Percentiles rank a stretch among this genome's conserved stretches.
These are phyloP conservation scores for Nakaseomyces delphensis DNA, from an alignment of 1,139 yeast genomes.

Conservation along the genomic window DNA sequence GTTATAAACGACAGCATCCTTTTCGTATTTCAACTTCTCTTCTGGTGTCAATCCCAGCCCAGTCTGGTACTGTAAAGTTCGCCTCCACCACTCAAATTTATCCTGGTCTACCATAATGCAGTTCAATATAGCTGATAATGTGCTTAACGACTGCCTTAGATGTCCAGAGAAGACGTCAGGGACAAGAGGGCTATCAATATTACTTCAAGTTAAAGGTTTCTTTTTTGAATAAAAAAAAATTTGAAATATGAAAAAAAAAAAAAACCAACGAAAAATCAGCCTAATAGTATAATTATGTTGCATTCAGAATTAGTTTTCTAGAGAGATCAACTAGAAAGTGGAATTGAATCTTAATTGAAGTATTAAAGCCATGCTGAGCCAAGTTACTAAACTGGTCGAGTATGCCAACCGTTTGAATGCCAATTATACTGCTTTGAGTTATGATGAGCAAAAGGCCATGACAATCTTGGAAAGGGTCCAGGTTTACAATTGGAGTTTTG, in stretches of 20 bases:
- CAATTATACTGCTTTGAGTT: conserved; percentile 36
- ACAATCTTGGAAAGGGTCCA: conserved; percentile 41
- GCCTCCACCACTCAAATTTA: conserved; percentile 78
- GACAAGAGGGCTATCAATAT: too few relatives aligned
- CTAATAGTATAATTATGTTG: too few relatives aligned
- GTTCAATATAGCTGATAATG: neutral
- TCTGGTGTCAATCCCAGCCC: conserved; percentile 55
- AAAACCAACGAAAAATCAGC: too few relatives aligned
- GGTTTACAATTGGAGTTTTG: conserved; percentile 66
- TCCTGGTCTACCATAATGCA: neutral
- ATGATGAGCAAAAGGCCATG: conserved; percentile 46
- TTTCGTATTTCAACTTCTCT: conserved; percentile 51
- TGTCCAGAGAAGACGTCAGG: too few relatives aligned
- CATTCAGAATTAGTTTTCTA: neutral
- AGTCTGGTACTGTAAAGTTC: conserved; percentile 62
- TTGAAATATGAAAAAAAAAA: too few relatives aligned
- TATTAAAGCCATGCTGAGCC: conserved; percentile 5
- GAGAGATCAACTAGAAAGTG: neutral
- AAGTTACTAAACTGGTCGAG: conserved; percentile 15
- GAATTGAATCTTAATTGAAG: neutral
- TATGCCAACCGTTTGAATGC: conserved; percentile 21
- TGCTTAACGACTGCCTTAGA: too few relatives aligned
- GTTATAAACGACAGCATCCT: conserved; percentile 39
- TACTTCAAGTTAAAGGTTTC: too few relatives aligned
- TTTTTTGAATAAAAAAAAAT: too few relatives aligned